Percentiles rank a stretch among this genome's conserved stretches.
phyloP scores from a whole-genome alignment of 108 stramenopile species.

The Cyclostephanos tholiformis region DNA sequence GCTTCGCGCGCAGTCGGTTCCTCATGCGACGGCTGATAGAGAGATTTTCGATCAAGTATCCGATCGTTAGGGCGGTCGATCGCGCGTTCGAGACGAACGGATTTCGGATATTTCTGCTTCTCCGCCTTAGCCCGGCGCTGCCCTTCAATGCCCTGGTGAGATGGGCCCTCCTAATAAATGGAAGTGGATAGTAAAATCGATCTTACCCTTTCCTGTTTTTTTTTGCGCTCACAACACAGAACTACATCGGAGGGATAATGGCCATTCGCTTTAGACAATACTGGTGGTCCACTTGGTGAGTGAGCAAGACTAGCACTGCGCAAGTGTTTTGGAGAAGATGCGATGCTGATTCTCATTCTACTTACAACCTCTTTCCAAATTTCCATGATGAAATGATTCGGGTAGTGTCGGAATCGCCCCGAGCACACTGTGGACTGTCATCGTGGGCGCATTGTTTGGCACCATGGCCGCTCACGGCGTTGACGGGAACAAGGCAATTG shows the following conservation, averaged over 20 bases:
- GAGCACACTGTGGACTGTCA: conserved; percentile 43
- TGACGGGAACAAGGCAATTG: conserved; percentile 41
- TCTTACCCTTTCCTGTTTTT: neutral
- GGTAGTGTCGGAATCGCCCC: conserved; percentile 33
- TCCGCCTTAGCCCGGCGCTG: conserved; percentile 47
- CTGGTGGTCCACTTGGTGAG: conserved; percentile 45
- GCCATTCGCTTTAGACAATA: conserved; percentile 33
- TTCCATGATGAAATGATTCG: neutral
- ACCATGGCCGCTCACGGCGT: conserved; percentile 24
- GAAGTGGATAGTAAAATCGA: neutral
- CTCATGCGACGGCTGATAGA: conserved; percentile 45
- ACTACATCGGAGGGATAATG: conserved; percentile 55
- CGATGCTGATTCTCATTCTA: neutral
- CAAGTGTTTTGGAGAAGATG: neutral
- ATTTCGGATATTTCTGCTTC: conserved; percentile 46
- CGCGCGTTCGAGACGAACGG: conserved; percentile 48
- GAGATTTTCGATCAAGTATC: conserved; percentile 40
- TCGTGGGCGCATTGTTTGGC: conserved; percentile 49
- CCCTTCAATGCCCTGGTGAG: conserved; percentile 49
- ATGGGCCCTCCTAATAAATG: no score
- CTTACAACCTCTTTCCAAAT: neutral
- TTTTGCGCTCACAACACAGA: conserved; percentile 1
- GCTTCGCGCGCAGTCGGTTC: conserved; percentile 45
- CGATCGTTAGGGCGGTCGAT: conserved; percentile 52
- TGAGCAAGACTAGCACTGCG: neutral